A percentile compares a stretch with the other conserved stretches of the same genome.
These are phyloP conservation scores for Xylariomycetidae sp. DNA, from an alignment of 2,329 filamentous ascomycete species.

Conservation along the genomic window DNA sequence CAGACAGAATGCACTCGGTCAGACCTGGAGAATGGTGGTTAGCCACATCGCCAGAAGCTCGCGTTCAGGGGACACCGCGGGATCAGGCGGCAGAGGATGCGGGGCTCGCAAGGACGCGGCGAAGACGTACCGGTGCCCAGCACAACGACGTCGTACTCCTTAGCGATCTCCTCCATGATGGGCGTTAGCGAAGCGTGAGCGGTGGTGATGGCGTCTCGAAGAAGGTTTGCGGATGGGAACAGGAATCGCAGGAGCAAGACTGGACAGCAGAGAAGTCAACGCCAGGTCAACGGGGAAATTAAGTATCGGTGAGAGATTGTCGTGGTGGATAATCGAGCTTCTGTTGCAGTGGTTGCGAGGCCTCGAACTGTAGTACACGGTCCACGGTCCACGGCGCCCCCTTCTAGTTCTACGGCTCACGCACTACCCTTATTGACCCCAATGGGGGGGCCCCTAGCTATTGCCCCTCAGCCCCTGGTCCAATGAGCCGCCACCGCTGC, in stretches of 20 bases:
- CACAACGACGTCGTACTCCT: conserved; percentile 98
- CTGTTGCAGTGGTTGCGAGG: conserved; percentile 20
- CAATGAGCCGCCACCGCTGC: too few relatives aligned
- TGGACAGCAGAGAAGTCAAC: conserved; percentile 9
- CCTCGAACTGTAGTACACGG: conserved; percentile 20
- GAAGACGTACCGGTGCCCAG: conserved; percentile 80
- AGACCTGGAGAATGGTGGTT: conserved; percentile 67
- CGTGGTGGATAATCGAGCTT: conserved; percentile 22
- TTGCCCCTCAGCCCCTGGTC: too few relatives aligned
- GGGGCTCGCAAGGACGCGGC: conserved; percentile 20
- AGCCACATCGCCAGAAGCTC: conserved; percentile 7
- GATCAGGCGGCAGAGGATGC: conserved; percentile 17
- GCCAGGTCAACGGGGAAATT: conserved; percentile 18
- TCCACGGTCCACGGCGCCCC: too few relatives aligned
- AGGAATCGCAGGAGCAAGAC: conserved; percentile 8
- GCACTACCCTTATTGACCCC: too few relatives aligned
- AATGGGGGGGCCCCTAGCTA: too few relatives aligned
- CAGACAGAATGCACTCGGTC: conserved; percentile 98
- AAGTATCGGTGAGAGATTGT: conserved; percentile 27
- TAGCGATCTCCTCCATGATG: conserved; percentile 94
- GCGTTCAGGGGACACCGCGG: conserved; percentile 4
- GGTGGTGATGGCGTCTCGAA: conserved; percentile 21
- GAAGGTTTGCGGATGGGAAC: conserved; percentile 5
- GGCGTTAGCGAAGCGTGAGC: too few relatives aligned
- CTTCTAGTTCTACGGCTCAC: too few relatives aligned